phyloP scores from a whole-genome alignment of 768 basidiomycete genomes.

The Tulasnella sp. region DNA sequence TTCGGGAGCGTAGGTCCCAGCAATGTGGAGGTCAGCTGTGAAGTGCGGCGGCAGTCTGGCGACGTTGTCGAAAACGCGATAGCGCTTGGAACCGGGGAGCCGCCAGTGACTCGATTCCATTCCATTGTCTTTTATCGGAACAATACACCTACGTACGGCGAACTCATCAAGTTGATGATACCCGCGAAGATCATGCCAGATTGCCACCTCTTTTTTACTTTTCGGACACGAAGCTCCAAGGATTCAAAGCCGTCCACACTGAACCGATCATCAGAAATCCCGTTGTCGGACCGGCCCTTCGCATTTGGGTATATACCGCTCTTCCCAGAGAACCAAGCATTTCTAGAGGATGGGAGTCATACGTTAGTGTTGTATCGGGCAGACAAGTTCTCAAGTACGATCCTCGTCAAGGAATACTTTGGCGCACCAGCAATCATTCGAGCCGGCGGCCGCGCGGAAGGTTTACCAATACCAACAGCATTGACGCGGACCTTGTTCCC shows the following conservation, averaged over 20 bases:
- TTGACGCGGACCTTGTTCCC: constrained; percentile 56
- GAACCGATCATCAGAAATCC: constrained; percentile 20
- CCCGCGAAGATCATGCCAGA: constrained; percentile 55
- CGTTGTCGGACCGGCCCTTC: constrained; percentile 60
- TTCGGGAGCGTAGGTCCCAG: constrained; percentile 42
- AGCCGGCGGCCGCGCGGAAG: constrained; percentile 49
- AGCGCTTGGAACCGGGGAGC: constrained; percentile 78
- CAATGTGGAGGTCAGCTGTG: constrained; percentile 84
- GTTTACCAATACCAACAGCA: constrained; percentile 45
- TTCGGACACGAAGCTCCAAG: constrained; percentile 47
- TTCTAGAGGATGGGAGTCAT: constrained; percentile 85
- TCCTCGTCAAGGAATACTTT: constrained; percentile 58
- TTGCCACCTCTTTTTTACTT: constrained; percentile 93
- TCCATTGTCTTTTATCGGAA: constrained; percentile 87
- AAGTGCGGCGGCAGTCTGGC: constrained; percentile 70
- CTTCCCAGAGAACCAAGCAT: constrained; percentile 62
- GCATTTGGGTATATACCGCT: constrained; percentile 90
- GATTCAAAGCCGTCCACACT: constrained; percentile 1
- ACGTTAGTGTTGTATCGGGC: constrained; percentile 73
- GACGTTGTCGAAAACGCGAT: constrained; percentile 57
- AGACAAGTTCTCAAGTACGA: constrained; percentile 52
- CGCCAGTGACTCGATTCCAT: constrained; percentile 65
- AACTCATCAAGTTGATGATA: constrained; percentile 80
- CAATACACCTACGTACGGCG: constrained; percentile 83
- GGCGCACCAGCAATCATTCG: constrained; percentile 50